These are phyloP conservation scores for Teratosphaeria viscida DNA, from an alignment of 2,329 filamentous ascomycete species.

Conservation along the genomic window DNA sequence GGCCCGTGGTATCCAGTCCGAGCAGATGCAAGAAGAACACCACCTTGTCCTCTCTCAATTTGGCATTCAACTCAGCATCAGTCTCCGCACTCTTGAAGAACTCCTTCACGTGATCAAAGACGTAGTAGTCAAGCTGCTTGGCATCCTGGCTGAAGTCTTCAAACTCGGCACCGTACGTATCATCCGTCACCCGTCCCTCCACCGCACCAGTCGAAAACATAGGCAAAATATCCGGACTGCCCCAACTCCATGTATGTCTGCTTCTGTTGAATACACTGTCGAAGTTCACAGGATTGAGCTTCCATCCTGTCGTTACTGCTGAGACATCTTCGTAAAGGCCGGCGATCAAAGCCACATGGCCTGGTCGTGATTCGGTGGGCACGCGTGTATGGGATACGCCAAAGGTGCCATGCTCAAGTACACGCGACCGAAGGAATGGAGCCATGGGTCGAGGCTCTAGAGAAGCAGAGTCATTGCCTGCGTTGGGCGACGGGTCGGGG, in stretches of 20 bases:
- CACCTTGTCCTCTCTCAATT: constrained; percentile 69
- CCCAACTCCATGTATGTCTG: constrained; percentile 97
- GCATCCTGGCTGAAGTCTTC: constrained; percentile 87
- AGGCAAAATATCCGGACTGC: constrained; percentile 88
- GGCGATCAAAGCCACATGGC: constrained; percentile 92
- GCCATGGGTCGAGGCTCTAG: constrained; percentile 70
- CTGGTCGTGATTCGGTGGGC: constrained; percentile 89
- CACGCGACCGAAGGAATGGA: constrained; percentile 80
- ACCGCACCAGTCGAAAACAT: constrained; percentile 96
- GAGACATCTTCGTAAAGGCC: constrained; percentile 97
- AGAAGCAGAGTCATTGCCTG: constrained; percentile 44
- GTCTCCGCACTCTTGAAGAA: constrained; percentile 71
- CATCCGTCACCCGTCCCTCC: constrained; percentile 77
- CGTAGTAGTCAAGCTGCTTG: constrained; percentile 76
- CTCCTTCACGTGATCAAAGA: constrained; percentile 85
- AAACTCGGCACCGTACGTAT: constrained; percentile 68
- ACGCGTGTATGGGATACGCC: constrained; percentile 95
- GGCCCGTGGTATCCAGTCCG: constrained; percentile 83
- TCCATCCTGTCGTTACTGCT: constrained; percentile 94
- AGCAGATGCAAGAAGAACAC: constrained; percentile 95
- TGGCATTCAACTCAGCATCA: constrained; percentile 63
- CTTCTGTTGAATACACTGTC: constrained; percentile 98
- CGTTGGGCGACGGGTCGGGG: constrained; percentile 65
- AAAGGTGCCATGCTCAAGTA: constrained; percentile 85
- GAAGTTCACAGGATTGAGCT: constrained; percentile 94